phyloP scores from a whole-genome alignment of 2,329 filamentous ascomycete genomes.

The Blumeriella jaapii region DNA sequence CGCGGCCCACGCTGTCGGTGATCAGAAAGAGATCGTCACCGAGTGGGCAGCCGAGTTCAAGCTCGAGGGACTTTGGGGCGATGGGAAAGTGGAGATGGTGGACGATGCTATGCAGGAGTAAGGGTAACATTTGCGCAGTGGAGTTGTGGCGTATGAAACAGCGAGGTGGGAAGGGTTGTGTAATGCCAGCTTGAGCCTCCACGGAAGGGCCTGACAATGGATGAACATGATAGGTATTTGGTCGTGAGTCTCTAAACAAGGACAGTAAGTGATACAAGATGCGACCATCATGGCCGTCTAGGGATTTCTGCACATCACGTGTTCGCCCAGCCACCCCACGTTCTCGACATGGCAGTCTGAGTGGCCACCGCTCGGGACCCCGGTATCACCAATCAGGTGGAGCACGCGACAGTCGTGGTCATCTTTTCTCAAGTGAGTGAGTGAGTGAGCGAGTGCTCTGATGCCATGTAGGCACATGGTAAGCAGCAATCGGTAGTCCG shows the following conservation, averaged over 20 bases:
- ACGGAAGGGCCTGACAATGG: too few relatives aligned
- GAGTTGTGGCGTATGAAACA: conserved; percentile 4
- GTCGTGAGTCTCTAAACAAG: too few relatives aligned
- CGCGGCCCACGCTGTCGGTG: conserved; percentile 35
- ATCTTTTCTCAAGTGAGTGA: conserved; percentile 2
- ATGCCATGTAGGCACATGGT: not conserved
- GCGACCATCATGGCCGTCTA: too few relatives aligned
- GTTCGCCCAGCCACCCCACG: too few relatives aligned
- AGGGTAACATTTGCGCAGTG: conserved; percentile 2
- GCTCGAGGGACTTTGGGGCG: conserved; percentile 83
- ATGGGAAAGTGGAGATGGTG: conserved; percentile 32
- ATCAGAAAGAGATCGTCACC: conserved; percentile 79
- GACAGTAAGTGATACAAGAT: too few relatives aligned
- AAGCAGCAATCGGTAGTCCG: not conserved
- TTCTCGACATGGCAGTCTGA: conserved; percentile 1
- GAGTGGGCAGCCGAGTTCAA: conserved; percentile 94
- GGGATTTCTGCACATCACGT: too few relatives aligned
- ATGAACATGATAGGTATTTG: too few relatives aligned
- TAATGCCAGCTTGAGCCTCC: too few relatives aligned
- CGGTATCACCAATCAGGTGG: conserved; percentile 6
- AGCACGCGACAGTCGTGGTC: conserved; percentile 12
- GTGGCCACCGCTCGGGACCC: conserved; percentile 1
- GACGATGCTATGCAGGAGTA: conserved; percentile 25
- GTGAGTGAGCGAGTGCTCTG: not conserved
- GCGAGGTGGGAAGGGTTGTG: too few relatives aligned